Percentiles rank a stretch among this genome's conserved stretches.
These are phyloP conservation scores for Diutina mesorugosa DNA, from an alignment of 1,139 yeast genomes.

Conservation along the genomic window DNA sequence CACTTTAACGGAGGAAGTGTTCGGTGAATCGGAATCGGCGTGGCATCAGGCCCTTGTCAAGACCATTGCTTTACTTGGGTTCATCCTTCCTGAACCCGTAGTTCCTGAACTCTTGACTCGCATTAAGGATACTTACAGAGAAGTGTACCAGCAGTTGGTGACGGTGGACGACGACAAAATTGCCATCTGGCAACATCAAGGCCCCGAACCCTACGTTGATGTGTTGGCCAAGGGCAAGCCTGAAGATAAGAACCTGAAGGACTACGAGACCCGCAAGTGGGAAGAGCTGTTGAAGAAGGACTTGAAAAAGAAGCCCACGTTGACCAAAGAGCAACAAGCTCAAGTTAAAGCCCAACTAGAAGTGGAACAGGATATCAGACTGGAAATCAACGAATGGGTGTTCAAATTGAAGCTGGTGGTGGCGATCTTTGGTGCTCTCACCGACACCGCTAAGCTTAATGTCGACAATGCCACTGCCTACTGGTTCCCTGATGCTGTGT, in stretches of 20 bases:
- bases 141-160: conserved; percentile 15
- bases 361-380: conserved; percentile 46
- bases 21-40: conserved; percentile 6
- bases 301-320: conserved; percentile 52
- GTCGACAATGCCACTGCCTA: not conserved
- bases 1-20: conserved; percentile 13
- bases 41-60: conserved; percentile 35
- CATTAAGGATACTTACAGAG: conserved; percentile 26
- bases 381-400: not conserved
- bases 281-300: conserved; percentile 74
- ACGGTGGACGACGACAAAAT: conserved; percentile 19
- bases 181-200: conserved; percentile 53
- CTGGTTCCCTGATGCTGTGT: not conserved
- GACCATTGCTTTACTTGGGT: conserved; percentile 54
- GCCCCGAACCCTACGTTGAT: conserved; percentile 60
- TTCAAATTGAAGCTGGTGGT: not conserved
- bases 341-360: conserved; percentile 47
- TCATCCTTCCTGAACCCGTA: conserved; percentile 52
- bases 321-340: conserved; percentile 65
- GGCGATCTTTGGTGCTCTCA: not conserved
- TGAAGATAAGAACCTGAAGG: conserved; percentile 54
- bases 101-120: conserved; percentile 36
- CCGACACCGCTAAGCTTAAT: not conserved
- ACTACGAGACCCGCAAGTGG: conserved; percentile 82
- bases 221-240: conserved; percentile 35